Evolutionary conservation across 2,329 filamentous ascomycete species (phyloP).

Genomic region (Fusarium agapanthi): DNA sequence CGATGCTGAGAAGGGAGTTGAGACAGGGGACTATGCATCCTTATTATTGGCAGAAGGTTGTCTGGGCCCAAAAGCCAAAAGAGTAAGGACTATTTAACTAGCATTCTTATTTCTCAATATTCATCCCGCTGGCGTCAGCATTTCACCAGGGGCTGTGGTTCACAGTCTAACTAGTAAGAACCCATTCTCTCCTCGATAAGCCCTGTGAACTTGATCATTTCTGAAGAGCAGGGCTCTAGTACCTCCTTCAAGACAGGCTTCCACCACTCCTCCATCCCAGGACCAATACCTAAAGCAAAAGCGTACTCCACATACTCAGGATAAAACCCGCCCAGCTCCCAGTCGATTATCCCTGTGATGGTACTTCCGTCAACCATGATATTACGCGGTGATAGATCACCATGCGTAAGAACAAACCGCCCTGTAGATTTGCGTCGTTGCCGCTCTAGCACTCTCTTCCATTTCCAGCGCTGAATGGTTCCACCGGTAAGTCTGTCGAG

Average conservation of each 20-base stretch:
- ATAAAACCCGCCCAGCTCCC: constrained; percentile 5
- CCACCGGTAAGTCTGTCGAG: not conserved
- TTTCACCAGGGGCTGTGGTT: not conserved
- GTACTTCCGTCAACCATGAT: not conserved
- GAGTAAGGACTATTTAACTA: too few species aligned
- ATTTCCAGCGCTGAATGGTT: not conserved
- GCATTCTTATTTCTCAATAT: too few species aligned
- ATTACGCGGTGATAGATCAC: not conserved
- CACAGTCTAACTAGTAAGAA: not conserved
- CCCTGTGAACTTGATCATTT: not conserved
- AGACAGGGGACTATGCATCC: constrained; percentile 26
- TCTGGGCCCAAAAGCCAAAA: constrained; percentile 22
- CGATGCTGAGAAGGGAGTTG: constrained; percentile 31
- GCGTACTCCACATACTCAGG: constrained; percentile 1
- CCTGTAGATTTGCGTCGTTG: not conserved
- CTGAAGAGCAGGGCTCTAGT: not conserved
- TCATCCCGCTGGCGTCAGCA: too few species aligned
- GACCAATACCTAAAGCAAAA: not conserved
- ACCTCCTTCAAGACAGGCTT: not conserved
- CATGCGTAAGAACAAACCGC: not conserved
- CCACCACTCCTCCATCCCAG: not conserved
- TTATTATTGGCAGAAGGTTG: constrained; percentile 24
- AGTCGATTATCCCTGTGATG: not conserved
- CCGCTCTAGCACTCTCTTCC: not conserved
- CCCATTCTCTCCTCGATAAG: not conserved